Evolutionary conservation across 768 basidiomycete species (phyloP), one percentile per base, ranked within the genome.

Genomic region (Lyophyllum shimeji): DNA sequence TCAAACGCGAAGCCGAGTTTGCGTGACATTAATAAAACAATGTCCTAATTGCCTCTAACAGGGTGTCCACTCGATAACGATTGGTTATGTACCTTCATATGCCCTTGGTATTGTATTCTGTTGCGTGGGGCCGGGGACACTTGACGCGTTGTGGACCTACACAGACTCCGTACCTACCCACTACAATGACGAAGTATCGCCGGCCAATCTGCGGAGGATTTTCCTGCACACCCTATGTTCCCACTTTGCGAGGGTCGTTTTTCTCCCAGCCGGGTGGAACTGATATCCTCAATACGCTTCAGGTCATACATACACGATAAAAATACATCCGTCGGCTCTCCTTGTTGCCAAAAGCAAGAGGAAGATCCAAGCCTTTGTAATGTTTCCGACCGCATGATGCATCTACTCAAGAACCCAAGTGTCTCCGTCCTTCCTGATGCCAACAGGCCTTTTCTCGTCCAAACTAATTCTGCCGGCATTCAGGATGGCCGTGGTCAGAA

Each of bases 381-480:
- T 46, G 54, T 55, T 56, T 55, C 54, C 46, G 17, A n/a, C 52
- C 55, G 50, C 52, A 59, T 63, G 61, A 53, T 46, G 44, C 46
- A 53, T 67, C 74, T 74, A 93, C 69, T 87, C 84, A 50, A 94
- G 75, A 59, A 84, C 65, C 90, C 89, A 93, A 52, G 73, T 70
- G 58, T 77, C 80, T 31, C 78, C 83, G 18, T 77, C 78, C 72
- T 84, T 84, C 76, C 79, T 85, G 70, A 97, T 90, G 27, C 76
- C 78, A 49, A 96, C 93, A 7, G 89, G 80, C 58, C 93, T 75
- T 76, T 89, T 92, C 80, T 96, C 93, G 70, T 96, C 93, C 53
- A 96, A 72, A 65, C 89, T 91, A 68, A 93, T 86, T 53, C 95
- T 83, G 13, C 95, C 95, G 24, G 95, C 95, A 59, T 95, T 84